Base-by-base conservation (phyloP, 305 asterid genomes). In the Solanum hybrid region DNA sequence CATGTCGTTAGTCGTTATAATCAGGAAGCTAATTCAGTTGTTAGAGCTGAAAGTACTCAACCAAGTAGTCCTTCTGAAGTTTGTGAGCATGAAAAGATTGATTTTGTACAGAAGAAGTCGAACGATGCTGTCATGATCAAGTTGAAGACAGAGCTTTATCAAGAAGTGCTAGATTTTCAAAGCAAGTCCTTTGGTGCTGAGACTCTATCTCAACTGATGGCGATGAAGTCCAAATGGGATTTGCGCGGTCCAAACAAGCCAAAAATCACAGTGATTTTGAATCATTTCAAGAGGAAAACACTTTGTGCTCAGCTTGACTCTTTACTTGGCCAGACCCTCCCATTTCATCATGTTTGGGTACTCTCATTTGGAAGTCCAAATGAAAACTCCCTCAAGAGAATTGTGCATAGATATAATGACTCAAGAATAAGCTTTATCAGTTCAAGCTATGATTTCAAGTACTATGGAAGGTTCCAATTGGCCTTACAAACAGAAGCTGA, bases 391-490 rank as follows among this genome's bases (percentile, higher is more conserved):
- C 64, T 97, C 22, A 93, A 88, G 89, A 91, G 93, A 22, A 96
- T 97, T 10, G 98, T 95, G 0, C 92, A 92, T 0, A 94, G 95
- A 71, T 96, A 97, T 75, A 97, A 96, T 78, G 79, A 95, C 24
- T 92, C 98, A 0, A 91, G 94, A 73, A 97, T 97, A 51, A 96
- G 99, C 69, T 94, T 97, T 91, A 91, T 95, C 0, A 92, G 95
- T 80, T 97, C 99, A 0, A 92, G 94, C 89, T 96, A 95, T 86
- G 99, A 95, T 88, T 97, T 97, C 71, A 96, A 97, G 91, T 97
- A 97, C 92, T 97, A 95, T 26, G 99, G 99, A 19, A 94, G 99
- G n/a, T 96, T 97, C 77, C 99, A 97, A 77, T 92, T 97, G 96
- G 99, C 99, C 0, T 86, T 97, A 42, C 99, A 97, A 88, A 97